Evolutionary conservation across 176 grass and related monocot species (phyloP).

Genomic region (Eragrostis curvula): DNA sequence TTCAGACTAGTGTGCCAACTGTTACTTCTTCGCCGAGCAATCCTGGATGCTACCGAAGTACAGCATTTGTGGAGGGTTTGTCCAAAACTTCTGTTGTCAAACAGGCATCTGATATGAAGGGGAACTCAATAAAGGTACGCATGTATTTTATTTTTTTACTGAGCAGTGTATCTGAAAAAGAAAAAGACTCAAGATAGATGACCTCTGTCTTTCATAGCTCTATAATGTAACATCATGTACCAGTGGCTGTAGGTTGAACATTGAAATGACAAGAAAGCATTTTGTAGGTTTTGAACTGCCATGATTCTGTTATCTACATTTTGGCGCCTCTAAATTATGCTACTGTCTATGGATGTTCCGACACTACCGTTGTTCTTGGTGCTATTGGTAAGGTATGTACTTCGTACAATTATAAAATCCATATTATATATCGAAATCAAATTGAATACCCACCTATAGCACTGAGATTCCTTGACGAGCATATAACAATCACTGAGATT

Average conservation of each 20-base stretch:
- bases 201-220: not conserved
- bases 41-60: slow-evolving; percentile 64
- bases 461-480: not conserved
- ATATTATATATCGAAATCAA: slow-evolving; percentile 16
- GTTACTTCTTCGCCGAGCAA: slow-evolving; percentile 57
- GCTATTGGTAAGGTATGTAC: slow-evolving; percentile 95
- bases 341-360: slow-evolving; percentile 97
- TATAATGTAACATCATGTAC: not conserved
- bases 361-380: slow-evolving; percentile 88
- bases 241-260: slow-evolving; percentile 1
- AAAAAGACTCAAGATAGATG: slow-evolving; percentile 2
- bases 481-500: not conserved
- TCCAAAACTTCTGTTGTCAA: slow-evolving; percentile 97
- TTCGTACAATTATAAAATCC: slow-evolving; percentile 7
- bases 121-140: slow-evolving; percentile 91
- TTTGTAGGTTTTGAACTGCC: slow-evolving; percentile 80
- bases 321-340: slow-evolving; percentile 91
- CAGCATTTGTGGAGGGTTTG: slow-evolving; percentile 91
- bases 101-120: slow-evolving; percentile 82
- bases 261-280: not conserved
- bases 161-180: not conserved
- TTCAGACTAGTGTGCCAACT: slow-evolving; percentile 39
- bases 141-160: not conserved
- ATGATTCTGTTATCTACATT: slow-evolving; percentile 88
- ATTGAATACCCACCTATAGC: not conserved